These are phyloP conservation scores for Sistotremastrum suecicum DNA, from an alignment of 768 basidiomycete species.

Conservation along the genomic window DNA sequence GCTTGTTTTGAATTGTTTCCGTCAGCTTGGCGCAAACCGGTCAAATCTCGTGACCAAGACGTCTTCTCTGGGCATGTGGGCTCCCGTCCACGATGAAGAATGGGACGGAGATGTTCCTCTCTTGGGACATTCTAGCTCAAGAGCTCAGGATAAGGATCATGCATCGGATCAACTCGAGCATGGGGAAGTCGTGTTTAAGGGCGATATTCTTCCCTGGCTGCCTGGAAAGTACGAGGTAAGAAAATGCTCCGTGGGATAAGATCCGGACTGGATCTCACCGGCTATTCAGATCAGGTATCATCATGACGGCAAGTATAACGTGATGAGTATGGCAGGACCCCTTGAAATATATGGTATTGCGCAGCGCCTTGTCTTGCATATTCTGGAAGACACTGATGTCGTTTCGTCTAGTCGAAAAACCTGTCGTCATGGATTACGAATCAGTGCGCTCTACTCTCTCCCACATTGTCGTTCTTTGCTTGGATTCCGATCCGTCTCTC, in stretches of 20 bases:
- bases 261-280: not conserved
- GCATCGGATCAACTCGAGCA: constrained; percentile 16
- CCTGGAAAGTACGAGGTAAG: constrained; percentile 76
- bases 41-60: constrained; percentile 72
- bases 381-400: constrained; percentile 2
- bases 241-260: not conserved
- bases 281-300: constrained; percentile 64
- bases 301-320: constrained; percentile 95
- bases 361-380: constrained; percentile 14
- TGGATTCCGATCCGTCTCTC: constrained; percentile 75
- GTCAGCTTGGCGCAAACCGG: constrained; percentile 76
- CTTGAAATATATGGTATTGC: constrained; percentile 72
- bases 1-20: not conserved
- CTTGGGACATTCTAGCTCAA: constrained; percentile 8
- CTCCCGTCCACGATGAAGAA: constrained; percentile 80
- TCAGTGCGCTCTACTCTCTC: constrained; percentile 54
- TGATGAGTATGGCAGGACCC: constrained; percentile 74
- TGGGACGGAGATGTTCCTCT: constrained; percentile 79
- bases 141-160: constrained; percentile 18
- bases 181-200: constrained; percentile 63
- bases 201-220: constrained; percentile 74
- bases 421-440: constrained; percentile 43
- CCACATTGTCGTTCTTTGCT: constrained; percentile 70
- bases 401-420: constrained; percentile 46
- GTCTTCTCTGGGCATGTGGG: constrained; percentile 83